Conservation (phyloP, 2,329 filamentous ascomycete species). For the Aspergillus sp. region DNA sequence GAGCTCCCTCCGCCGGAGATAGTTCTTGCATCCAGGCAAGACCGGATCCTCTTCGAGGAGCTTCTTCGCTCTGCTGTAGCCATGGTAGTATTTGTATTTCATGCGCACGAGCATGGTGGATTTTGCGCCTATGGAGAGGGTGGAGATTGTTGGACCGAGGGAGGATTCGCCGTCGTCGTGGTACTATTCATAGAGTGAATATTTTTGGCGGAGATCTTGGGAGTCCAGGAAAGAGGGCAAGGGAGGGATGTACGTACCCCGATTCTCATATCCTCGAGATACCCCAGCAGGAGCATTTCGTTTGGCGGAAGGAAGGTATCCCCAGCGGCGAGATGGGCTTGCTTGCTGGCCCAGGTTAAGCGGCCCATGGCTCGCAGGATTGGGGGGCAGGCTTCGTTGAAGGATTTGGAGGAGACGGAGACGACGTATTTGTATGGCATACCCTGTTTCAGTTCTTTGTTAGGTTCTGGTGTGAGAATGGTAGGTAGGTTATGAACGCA, state of each 20-base stretch:
- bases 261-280: constrained; percentile 59
- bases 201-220: background rate
- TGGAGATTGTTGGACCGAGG: constrained; percentile 59
- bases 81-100: constrained; percentile 53
- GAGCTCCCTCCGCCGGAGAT: constrained; percentile 26
- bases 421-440: constrained; percentile 64
- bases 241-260: constrained; percentile 36
- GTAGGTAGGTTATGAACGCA: constrained; percentile 23
- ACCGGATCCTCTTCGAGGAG: constrained; percentile 34
- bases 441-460: constrained; percentile 38
- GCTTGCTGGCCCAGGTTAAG: constrained; percentile 56
- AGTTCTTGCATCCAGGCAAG: constrained; percentile 33
- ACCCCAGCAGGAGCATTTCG: constrained; percentile 58
- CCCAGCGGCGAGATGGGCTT: constrained; percentile 35
- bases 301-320: constrained; percentile 50
- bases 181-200: constrained; percentile 38
- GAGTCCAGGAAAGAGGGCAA: too few species aligned
- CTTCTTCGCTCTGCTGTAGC: constrained; percentile 23
- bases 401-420: constrained; percentile 47
- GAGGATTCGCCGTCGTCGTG: constrained; percentile 62
- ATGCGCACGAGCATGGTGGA: constrained; percentile 58
- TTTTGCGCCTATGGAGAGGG: constrained; percentile 55
- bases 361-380: constrained; percentile 52
- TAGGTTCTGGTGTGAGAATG: too few species aligned
- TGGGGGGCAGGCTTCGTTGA: constrained; percentile 43